Base-by-base conservation (phyloP, 2,329 filamentous ascomycete species). In the Penicillium sp. region DNA sequence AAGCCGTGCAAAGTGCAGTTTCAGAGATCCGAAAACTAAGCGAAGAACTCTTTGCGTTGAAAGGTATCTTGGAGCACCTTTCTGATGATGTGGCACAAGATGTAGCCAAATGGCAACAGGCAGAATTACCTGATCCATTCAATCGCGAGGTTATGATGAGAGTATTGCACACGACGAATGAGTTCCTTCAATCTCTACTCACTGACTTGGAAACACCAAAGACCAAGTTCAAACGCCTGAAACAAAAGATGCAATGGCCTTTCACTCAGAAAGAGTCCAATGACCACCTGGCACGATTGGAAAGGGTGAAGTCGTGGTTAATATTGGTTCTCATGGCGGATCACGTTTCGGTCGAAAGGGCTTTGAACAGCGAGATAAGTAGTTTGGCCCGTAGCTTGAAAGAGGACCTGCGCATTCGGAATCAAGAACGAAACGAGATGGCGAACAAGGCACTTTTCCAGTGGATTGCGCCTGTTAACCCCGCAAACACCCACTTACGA, bases 261-360 rank as follows among this genome's bases (percentile, higher is more conserved):
- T 60, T 61, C 31, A 56, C 57, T 1, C 50, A 60, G n/a, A 48
- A 53, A 13, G 48, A 58, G 40, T 24, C 55, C 35, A 55, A 42
- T 30, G 51, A 24, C 8, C 55, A 61, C 30, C 53, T 61, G 11
- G 22, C 35, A 16, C 43, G 45, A 11, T 40, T 61, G 16, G 59
- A 60, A 47, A 48, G 59, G 28, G 57, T 61, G 25, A 61, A 61
- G 28, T 60, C 59, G 4, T 61, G 59, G 59, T 51, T 61, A 45
- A 58, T 60, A 20, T 46, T 61, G 33, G 59, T 61, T 24, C 51
- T 61, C n/a, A 60, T 45, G 7, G 49, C 57, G n/a, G 59, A 60
- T n/a, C 42, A n/a, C n/a, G n/a, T n/a, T n/a, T n/a, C n/a, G n/a
- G n/a, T n/a, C n/a, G n/a, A n/a, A n/a, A n/a, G 46, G 33, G 57